Evolutionary conservation across 306 rosid genomes (phyloP).

Genomic region (Argentina anserina): DNA sequence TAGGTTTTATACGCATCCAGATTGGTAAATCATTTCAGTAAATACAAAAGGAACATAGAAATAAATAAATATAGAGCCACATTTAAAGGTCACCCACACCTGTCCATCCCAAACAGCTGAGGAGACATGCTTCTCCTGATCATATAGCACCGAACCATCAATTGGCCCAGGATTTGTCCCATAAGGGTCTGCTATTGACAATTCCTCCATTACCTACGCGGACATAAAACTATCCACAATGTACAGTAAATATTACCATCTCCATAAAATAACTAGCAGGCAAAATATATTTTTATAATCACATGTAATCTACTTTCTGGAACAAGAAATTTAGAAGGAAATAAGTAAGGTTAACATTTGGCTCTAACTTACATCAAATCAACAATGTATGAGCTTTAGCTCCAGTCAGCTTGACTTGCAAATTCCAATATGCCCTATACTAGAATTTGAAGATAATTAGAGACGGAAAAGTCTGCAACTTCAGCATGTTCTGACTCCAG

Average conservation of each 20-base stretch:
- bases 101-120: slow-evolving; percentile 98
- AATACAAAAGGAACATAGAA: slow-evolving; percentile 1
- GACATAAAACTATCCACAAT: slow-evolving; percentile 20
- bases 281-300: slow-evolving; percentile 10
- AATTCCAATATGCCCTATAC: neutral
- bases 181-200: slow-evolving; percentile 58
- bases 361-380: slow-evolving; percentile 5
- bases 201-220: slow-evolving; percentile 74
- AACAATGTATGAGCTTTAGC: slow-evolving; percentile 4
- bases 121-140: slow-evolving; percentile 98
- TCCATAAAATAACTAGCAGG: slow-evolving; percentile 10
- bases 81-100: slow-evolving; percentile 46
- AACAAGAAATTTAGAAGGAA: neutral
- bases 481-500: neutral
- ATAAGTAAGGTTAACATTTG: neutral
- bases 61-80: slow-evolving; percentile 8
- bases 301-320: neutral
- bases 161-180: slow-evolving; percentile 92
- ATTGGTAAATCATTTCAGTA: neutral
- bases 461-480: neutral
- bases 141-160: slow-evolving; percentile 84
- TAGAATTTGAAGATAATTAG: neutral
- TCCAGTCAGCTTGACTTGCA: neutral
- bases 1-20: slow-evolving; percentile 10
- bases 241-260: slow-evolving; percentile 15